Evolutionary conservation across 1,284 basidiomycete genomes (phyloP), one percentile per base, ranked within the genome.

Genomic region (Vanrija sp.): DNA sequence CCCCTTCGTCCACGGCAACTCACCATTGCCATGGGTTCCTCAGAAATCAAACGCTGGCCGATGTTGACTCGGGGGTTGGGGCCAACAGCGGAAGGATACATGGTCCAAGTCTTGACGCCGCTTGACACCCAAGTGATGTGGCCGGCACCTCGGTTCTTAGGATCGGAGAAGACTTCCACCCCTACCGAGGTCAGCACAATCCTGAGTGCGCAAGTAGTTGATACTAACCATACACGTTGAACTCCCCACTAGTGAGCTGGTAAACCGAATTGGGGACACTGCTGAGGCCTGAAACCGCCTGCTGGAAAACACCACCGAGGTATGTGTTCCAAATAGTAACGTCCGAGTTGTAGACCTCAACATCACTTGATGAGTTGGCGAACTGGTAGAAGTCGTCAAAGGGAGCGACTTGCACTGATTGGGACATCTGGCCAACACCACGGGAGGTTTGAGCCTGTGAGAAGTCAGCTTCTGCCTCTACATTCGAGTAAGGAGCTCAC

Each of bases 221-320:
- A 10, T 34, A 58, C 67, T 46, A 79, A 60, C 84, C 89, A 69
- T 87, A 90, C 2, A 62, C 56, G 43, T 59, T 65, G 45, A 71
- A 74, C 5, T 47, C 46, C 14, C 59, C 62, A 23, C 53, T 57
- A 1, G 67, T 72, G 19, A 63, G 62, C 23, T 65, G 59, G 46
- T 73, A 72, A 43, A 76, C 64, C 52, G 76, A 79, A 60, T 82
- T 78, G 54, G 87, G 60, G 21, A 74, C 80, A 59, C 80, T 79
- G 6, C 83, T 81, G 53, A 91, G 65, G 8, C 82, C 84, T 6
- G 87, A 89, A n/a, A 87, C 71, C 16, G 89, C 87, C 74, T 95
- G 87, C 72, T 96, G 92, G 68, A 82, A 90, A 14, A 78, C 69
- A 25, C 87, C 88, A 23, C 91, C 92, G 51, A 80, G 82, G 75